Evolutionary conservation across 345 rosid genomes (phyloP), one percentile per base, ranked within the genome.

Genomic region (Lagerstroemia speciosa): DNA sequence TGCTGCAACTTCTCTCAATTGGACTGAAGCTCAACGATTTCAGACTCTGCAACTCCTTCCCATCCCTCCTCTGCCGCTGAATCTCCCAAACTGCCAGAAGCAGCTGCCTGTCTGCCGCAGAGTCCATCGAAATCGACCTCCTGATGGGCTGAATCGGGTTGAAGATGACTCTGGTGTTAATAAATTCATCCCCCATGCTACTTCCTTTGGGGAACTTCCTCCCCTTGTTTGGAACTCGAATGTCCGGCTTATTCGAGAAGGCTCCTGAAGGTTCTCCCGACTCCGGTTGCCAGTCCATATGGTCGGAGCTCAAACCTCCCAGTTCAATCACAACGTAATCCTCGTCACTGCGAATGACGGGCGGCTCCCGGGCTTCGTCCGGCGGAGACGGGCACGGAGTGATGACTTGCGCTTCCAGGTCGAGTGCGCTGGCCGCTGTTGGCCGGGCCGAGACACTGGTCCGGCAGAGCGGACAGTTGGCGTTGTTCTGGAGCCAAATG

Each of bases 101-200:
- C 3, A 89, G 74, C 22, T 83, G 90, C 41, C 89, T 70, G 75
- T 91, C 92, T 0, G 81, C 83, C 0, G 93, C 88, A 0, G 96
- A 91, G 70, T 93, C 97, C 98, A 93, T 85, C 0, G 98, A 93
- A 24, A 93, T 78, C 11, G 98, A 93, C 73, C 98, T 85, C 64
- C 97, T 78, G 2, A 93, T 78, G 15, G 96, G 96, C 68, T 87
- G 87, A 60, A 91, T 71, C 68, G 77, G 83, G 30, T 89, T 87
- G n/a, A 85, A 86, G 43, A 30, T 14, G 27, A 81, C 81, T 84
- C 97, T 85, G 0, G 74, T 83, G 43, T 87, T 85, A 52, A 93
- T 90, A 34, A 89, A 85, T 64, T 91, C 98, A 67, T 93, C 97
- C 24, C 94, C 98, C 97, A 85, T 85, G 80, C 98, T 93, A 1